Evolutionary conservation across 2,329 filamentous ascomycete genomes (phyloP), one percentile per base, ranked within the genome.

Genomic region (Nemania bipapillata): DNA sequence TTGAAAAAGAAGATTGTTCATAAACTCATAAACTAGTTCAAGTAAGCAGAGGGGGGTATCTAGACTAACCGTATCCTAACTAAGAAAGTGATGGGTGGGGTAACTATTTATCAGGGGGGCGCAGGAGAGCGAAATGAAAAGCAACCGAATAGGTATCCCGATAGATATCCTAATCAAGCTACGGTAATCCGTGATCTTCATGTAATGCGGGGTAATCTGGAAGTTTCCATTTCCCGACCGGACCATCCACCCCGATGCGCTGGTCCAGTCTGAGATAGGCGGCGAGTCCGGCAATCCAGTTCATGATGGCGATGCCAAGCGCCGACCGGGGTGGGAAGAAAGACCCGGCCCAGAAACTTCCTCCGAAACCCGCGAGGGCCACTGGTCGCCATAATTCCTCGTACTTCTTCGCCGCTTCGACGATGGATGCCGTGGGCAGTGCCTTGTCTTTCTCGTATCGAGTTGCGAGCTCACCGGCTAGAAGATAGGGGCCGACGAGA

Each of bases 401-500:
- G 40, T 76, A 74, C 6, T 64, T 58, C 70, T 58, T 68, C 22
- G 66, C 66, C 0, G 58, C 66, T 15, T 58, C 40, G 3, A 63
- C n/a, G 5, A 66, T 65, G 2, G 68, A 59, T 22, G 60, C 57
- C 2, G 63, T 64, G 4, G 56, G 50, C 35, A 55, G 35, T 6
- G 59, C n/a, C 26, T 37, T 52, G 4, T 60, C 62, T n/a, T 64
- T 66, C 26, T 61, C 59, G 4, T 66, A 47, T 45, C 11, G 64
- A 63, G 65, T 72, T 50, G 66, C 65, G 26, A 85, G 79, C 70
- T 85, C 85, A 6, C 85, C 85, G 0, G 85, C 84, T 1, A 88
- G 78, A 3, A 86, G 74, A 73, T 87, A 86, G 0, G 83, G 84
- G 1, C 82, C 81, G n/a, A 84, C 73, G 2, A 87, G 72, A 1